Base-by-base conservation (phyloP, 257 asterid species). In the Lycium ferocissimum region DNA sequence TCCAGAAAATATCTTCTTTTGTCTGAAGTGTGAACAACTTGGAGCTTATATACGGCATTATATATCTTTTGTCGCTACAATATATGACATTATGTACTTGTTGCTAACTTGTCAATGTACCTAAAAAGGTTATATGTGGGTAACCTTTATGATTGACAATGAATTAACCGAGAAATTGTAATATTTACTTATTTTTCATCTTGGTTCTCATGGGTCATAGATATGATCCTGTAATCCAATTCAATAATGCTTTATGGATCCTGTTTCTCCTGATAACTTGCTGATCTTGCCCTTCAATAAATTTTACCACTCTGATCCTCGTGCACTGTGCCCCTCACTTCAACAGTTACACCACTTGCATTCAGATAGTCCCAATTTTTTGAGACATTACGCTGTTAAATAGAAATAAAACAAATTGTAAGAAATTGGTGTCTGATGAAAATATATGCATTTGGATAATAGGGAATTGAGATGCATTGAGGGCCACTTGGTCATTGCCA, bases 361-460 rank as follows among this genome's bases (percentile, higher is more conserved):
- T 51, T 20, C 43, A 20, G 81, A 22, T 76, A 14, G 20, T 76
- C 63, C 26, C 45, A 22, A 11, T 12, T 22, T 76, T 13, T 51
- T 22, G 33, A 26, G 33, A 26, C 43, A 26, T 11, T 43, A 5
- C 12, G 43, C 1, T 65, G 38, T 45, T 71, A 72, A 72, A 12
- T 13, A 45, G 58, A 18, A 45, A 45, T 40, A n/a, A 43, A 72
- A 72, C 80, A 61, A 61, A 61, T n/a, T 47, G 11, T 58, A 72
- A 72, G 58, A 72, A 72, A 45, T 67, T 72, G 57, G 80, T n/a
- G 22, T 72, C 54, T 45, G 56, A 72, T 72, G 80, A 72, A 72
- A 45, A 43, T 43, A 51, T 47, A 47, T 20, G 61, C 81, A 20
- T 75, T 49, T 75, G 59, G 43, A 75, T 13, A 49, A 72, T 33